Evolutionary conservation across 2,329 filamentous ascomycete species (phyloP).

Genomic region (Cytospora piceae): DNA sequence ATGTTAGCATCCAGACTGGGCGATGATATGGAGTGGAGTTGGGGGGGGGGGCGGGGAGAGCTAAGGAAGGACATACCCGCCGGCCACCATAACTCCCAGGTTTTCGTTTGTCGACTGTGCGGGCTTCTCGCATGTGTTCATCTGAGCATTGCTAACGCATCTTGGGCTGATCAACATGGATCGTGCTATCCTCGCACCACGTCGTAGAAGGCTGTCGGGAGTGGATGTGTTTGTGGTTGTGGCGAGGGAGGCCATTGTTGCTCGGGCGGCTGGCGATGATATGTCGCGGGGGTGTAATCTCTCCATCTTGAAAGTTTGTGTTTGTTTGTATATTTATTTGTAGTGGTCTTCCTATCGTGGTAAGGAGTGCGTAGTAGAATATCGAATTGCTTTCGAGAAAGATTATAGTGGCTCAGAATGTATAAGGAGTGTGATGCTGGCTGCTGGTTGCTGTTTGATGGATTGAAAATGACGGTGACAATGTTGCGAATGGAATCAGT

Average conservation of each 20-base stretch:
- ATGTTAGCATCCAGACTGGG: background rate
- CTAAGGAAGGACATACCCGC: constrained; percentile 21
- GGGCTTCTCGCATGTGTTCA: constrained; percentile 31
- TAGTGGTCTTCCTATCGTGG: background rate
- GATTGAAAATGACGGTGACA: background rate
- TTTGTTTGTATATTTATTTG: background rate
- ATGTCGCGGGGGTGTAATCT: constrained; percentile 27
- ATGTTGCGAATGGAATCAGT: constrained; percentile 8
- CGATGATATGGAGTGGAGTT: background rate
- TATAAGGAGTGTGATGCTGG: constrained; percentile 1
- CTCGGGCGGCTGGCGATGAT: constrained; percentile 6
- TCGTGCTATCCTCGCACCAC: constrained; percentile 23
- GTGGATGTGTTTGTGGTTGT: constrained; percentile 5
- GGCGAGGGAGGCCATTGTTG: constrained; percentile 7
- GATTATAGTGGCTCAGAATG: background rate
- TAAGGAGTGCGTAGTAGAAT: background rate
- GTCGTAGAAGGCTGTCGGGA: constrained; percentile 16
- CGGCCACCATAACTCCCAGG: constrained; percentile 26
- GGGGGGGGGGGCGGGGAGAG: too few relatives aligned
- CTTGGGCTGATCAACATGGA: constrained; percentile 19
- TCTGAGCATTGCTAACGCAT: constrained; percentile 11
- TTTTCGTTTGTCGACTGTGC: constrained; percentile 20
- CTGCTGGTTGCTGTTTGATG: background rate
- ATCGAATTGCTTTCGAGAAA: background rate
- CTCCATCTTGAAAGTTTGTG: constrained; percentile 13